Conservation (phyloP, 1,284 basidiomycete species). For the Moniliella sp. region DNA sequence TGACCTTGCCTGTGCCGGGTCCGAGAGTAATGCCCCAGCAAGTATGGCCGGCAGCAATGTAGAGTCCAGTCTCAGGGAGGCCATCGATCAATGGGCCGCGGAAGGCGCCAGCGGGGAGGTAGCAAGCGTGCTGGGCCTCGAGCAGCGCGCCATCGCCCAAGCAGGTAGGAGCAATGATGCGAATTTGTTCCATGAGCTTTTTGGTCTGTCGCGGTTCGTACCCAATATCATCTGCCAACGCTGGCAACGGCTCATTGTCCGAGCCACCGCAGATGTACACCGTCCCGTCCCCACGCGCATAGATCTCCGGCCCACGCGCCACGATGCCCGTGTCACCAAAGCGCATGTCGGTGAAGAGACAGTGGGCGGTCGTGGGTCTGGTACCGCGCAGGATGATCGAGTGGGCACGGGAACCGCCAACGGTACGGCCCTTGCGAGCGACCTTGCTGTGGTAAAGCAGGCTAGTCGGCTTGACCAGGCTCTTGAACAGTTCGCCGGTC, state of each 20-base stretch:
- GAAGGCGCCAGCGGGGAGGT: conserved; percentile 35
- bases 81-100: conserved; percentile 39
- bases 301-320: conserved; percentile 14
- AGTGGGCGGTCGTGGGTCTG: conserved; percentile 29
- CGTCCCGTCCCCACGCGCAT: conserved; percentile 32
- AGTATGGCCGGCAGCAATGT: conserved; percentile 35
- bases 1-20: conserved; percentile 39
- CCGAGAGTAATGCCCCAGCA: conserved; percentile 38
- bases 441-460: conserved; percentile 21
- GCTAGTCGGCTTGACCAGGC: no score
- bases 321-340: conserved; percentile 12
- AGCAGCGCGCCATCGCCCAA: conserved; percentile 29
- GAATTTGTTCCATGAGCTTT: conserved; percentile 36
- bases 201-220: conserved; percentile 31
- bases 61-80: conserved; percentile 37
- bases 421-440: conserved; percentile 29
- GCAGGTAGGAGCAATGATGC: conserved; percentile 37
- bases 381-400: conserved; percentile 36
- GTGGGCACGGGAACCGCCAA: conserved; percentile 38
- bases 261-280: conserved; percentile 35
- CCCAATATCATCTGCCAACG: conserved; percentile 21
- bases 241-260: conserved; percentile 35
- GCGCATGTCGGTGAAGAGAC: conserved; percentile 40
- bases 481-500: conserved; percentile 51
- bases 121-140: conserved; percentile 40